Conservation (phyloP, 2,329 filamentous ascomycete genomes). For the Aaosphaeria pasadenensis region DNA sequence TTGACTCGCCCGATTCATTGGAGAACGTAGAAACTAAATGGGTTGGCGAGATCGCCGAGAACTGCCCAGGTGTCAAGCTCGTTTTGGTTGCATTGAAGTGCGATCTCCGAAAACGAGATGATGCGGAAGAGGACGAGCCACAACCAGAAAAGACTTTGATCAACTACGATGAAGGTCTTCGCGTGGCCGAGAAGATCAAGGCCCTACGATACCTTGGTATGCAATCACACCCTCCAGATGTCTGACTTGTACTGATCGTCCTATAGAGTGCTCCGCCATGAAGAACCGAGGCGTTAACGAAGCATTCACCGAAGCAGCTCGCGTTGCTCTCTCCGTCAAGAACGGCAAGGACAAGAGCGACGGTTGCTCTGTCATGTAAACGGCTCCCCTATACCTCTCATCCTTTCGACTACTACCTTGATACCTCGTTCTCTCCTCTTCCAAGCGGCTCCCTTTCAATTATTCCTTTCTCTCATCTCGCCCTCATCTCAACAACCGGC, state of each 20-base stretch:
- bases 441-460: not conserved
- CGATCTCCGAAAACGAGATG: conserved; percentile 79
- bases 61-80: conserved; percentile 91
- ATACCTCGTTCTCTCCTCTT: not conserved
- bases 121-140: conserved; percentile 51
- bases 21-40: conserved; percentile 99
- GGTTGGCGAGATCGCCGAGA: conserved; percentile 96
- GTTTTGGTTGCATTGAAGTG: conserved; percentile 96
- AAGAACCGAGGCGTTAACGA: conserved; percentile 97
- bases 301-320: conserved; percentile 94
- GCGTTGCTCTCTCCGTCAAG: conserved; percentile 72
- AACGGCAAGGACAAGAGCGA: conserved; percentile 47
- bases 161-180: conserved; percentile 85
- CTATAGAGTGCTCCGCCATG: conserved; percentile 93
- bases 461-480: not conserved
- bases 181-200: conserved; percentile 86
- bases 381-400: not conserved
- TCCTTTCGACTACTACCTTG: not conserved
- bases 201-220: conserved; percentile 84
- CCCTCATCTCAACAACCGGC: not conserved
- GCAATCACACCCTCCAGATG: conserved; percentile 9
- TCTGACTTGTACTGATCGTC: not conserved
- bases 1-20: conserved; percentile 92
- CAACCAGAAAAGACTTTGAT: conserved; percentile 62
- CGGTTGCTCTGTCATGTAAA: conserved; percentile 43